phyloP scores from a whole-genome alignment of 116 monocot genomes.

The Phalaenopsis hybrid region DNA sequence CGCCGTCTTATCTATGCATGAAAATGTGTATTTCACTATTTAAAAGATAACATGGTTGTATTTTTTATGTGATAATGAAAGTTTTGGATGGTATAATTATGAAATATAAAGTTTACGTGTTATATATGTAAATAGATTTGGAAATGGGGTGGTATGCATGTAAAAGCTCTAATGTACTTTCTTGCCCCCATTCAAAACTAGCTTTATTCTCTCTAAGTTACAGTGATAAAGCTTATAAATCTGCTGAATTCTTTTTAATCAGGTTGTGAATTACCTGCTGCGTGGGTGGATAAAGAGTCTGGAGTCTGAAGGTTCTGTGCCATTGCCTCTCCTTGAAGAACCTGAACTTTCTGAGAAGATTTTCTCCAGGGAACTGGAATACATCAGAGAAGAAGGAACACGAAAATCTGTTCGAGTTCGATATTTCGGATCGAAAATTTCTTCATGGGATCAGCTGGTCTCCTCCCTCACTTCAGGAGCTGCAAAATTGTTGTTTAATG shows the following conservation, averaged over 20 bases:
- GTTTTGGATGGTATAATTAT: too few species aligned
- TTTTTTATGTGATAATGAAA: too few species aligned
- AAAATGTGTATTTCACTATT: too few species aligned
- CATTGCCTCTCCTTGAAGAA: constrained; percentile 70
- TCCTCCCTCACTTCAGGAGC: constrained; percentile 13
- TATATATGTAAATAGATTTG: too few species aligned
- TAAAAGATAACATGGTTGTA: too few species aligned
- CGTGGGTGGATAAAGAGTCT: constrained; percentile 89
- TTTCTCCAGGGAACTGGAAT: constrained; percentile 59
- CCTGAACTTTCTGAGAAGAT: constrained; percentile 26
- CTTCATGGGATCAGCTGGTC: constrained; percentile 51
- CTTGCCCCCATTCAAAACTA: too few species aligned
- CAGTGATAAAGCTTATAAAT: too few species aligned
- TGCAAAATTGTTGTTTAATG: too few species aligned
- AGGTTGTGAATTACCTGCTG: constrained; percentile 88
- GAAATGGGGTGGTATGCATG: too few species aligned
- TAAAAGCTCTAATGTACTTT: too few species aligned
- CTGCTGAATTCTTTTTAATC: background rate
- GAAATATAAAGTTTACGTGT: too few species aligned
- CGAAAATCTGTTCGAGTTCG: constrained; percentile 52
- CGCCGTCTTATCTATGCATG: too few species aligned
- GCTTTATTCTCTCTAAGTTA: background rate
- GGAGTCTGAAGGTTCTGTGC: constrained; percentile 52
- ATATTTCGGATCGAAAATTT: constrained; percentile 51
- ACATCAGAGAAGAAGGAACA: constrained; percentile 45